Conservation (phyloP, 345 rosid genomes). For the Sonneratia alba region DNA sequence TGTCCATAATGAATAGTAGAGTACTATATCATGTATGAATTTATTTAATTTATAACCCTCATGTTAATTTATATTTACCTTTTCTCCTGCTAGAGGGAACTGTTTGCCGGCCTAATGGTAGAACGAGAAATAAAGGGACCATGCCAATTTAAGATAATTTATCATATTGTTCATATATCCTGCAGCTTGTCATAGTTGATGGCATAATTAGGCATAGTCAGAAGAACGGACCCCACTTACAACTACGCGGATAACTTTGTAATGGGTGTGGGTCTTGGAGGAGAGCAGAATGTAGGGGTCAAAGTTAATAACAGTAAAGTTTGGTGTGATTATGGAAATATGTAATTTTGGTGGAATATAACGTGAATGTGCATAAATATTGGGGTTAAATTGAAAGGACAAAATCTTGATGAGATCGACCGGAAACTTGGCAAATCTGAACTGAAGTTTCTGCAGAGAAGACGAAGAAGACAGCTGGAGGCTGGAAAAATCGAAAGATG, state of each 20-base stretch:
- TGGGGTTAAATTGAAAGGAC: neutral
- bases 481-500: slow-evolving; percentile 25
- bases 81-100: too few relatives aligned
- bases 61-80: too few relatives aligned
- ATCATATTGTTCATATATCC: neutral
- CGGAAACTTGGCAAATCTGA: neutral
- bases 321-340: neutral
- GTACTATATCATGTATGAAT: too few relatives aligned
- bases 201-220: too few relatives aligned
- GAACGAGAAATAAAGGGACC: too few relatives aligned
- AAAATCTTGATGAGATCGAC: neutral
- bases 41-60: too few relatives aligned
- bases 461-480: neutral
- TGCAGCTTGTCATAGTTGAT: too few relatives aligned
- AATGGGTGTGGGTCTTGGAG: neutral
- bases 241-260: neutral
- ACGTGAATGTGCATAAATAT: neutral
- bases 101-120: too few relatives aligned
- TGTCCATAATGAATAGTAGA: too few relatives aligned
- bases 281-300: neutral
- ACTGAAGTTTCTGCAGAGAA: neutral
- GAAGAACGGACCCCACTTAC: too few relatives aligned
- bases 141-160: neutral
- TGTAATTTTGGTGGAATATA: neutral
- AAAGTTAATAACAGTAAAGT: neutral